Evolutionary conservation across 306 rosid genomes (phyloP), one percentile per base, ranked within the genome.

Genomic region (Castanopsis chinensis): DNA sequence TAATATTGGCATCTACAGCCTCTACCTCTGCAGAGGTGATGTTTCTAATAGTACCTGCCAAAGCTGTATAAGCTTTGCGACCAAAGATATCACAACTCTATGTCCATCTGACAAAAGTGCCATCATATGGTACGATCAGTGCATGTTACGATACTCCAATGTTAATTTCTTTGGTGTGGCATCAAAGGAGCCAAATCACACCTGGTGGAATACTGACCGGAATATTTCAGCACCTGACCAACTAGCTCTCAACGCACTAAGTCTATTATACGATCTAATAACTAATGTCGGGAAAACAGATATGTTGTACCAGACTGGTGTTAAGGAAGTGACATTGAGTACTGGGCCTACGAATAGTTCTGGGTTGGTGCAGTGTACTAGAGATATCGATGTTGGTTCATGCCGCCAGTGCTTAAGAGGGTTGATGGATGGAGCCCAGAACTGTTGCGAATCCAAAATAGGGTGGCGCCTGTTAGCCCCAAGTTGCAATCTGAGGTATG

Each of bases 361-460:
- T 72, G 90, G 87, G 54, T 64, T 83, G 52, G 90, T 75, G 49
- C 90, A 83, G 76, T 86, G 90, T 67, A 83, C 86, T 21, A 81
- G 82, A 80, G 90, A 86, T 74, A n/a, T 87, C 32, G 49, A 54
- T 53, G 12, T 64, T 2, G 21, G 59, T 37, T 45, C 72, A 20
- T 87, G 87, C 79, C 5, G 33, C 11, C 27, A 49, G 69, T 87
- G 90, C 43, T 84, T 87, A 69, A 12, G 5, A 7, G 41, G 27
- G 30, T 76, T 87, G 78, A 35, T 81, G 83, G 72, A 11, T 1
- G 72, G 37, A 13, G 71, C 84, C 23, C 1, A 6, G n/a, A 5
- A 7, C 12, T 73, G 32, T 54, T 63, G 60, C 69, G 27, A 51
- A 33, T 57, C 27, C 21, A 81, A 49, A 45, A 57, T 65, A 25